A percentile compares a stretch with the other conserved stretches of the same genome.
phyloP scores from a whole-genome alignment of 2,329 filamentous ascomycete species.

The Exophiala bonariae region DNA sequence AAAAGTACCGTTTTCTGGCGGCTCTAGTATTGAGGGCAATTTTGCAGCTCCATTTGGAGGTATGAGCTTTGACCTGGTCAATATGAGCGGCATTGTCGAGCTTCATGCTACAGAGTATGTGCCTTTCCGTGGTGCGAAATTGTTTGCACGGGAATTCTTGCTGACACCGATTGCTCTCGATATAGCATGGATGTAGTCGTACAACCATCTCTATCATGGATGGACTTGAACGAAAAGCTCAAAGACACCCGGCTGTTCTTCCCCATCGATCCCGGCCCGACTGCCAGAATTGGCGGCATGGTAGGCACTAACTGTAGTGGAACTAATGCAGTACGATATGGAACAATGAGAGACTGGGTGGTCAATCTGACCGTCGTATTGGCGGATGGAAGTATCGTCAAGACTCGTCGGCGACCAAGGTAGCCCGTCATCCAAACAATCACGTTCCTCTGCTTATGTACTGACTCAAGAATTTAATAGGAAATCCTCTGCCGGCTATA shows the following conservation, averaged over 20 bases:
- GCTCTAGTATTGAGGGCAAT: slow-evolving; percentile 83
- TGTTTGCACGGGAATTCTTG: too few species aligned
- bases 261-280: slow-evolving; percentile 80
- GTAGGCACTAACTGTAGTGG: slow-evolving; percentile 67
- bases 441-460: too few species aligned
- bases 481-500: slow-evolving; percentile 80
- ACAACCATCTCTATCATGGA: slow-evolving; percentile 86
- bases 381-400: slow-evolving; percentile 67
- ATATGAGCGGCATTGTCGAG: slow-evolving; percentile 78
- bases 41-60: slow-evolving; percentile 85
- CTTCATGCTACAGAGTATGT: slow-evolving; percentile 56
- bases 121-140: too few species aligned
- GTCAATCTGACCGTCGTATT: slow-evolving; percentile 70
- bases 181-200: slow-evolving; percentile 92
- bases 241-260: slow-evolving; percentile 80
- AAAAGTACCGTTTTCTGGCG: slow-evolving; percentile 69
- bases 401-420: slow-evolving; percentile 69
- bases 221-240: slow-evolving; percentile 76
- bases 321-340: slow-evolving; percentile 63
- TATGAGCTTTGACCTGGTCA: slow-evolving; percentile 82
- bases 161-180: slow-evolving; percentile 31
- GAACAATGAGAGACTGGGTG: slow-evolving; percentile 76
- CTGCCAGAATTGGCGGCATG: slow-evolving; percentile 59
- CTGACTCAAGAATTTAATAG: too few species aligned
- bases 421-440: too few species aligned